phyloP scores from a whole-genome alignment of 495 filamentous ascomycete species.

The Aspergillus heteromorphus region DNA sequence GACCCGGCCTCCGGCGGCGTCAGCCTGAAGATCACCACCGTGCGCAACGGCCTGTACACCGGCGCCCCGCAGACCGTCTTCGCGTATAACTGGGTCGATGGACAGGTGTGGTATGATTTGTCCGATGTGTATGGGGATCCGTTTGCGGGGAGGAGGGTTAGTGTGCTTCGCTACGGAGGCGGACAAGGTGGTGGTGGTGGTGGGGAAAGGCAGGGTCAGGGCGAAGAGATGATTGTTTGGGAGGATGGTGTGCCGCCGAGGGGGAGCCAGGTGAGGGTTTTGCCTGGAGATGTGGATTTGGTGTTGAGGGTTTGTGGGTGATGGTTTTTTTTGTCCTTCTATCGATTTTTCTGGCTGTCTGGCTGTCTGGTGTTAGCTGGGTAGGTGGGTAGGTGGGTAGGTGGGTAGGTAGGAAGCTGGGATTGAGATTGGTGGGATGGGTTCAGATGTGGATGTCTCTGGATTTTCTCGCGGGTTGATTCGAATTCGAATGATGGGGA shows the following conservation, averaged over 20 bases:
- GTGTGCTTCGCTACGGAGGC: slow-evolving; percentile 22
- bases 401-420: no score
- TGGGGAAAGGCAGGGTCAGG: background rate
- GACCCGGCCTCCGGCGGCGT: slow-evolving; percentile 47
- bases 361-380: slow-evolving; percentile 13
- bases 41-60: slow-evolving; percentile 42
- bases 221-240: slow-evolving; percentile 43
- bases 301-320: slow-evolving; percentile 29
- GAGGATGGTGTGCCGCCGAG: slow-evolving; percentile 41
- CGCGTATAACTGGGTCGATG: slow-evolving; percentile 46
- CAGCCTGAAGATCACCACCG: slow-evolving; percentile 50
- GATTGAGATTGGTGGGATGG: no score
- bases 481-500: no score
- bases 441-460: no score
- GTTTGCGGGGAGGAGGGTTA: slow-evolving; percentile 42
- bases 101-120: slow-evolving; percentile 52
- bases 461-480: no score
- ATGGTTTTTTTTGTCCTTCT: background rate
- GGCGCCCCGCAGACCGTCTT: slow-evolving; percentile 48
- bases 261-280: slow-evolving; percentile 45
- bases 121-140: slow-evolving; percentile 53
- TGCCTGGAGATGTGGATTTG: slow-evolving; percentile 28
- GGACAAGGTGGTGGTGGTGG: background rate
- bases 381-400: slow-evolving; percentile 29
- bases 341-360: background rate